Evolutionary conservation across 2,329 filamentous ascomycete genomes (phyloP).

Genomic region (Cladophialophora bantiana): DNA sequence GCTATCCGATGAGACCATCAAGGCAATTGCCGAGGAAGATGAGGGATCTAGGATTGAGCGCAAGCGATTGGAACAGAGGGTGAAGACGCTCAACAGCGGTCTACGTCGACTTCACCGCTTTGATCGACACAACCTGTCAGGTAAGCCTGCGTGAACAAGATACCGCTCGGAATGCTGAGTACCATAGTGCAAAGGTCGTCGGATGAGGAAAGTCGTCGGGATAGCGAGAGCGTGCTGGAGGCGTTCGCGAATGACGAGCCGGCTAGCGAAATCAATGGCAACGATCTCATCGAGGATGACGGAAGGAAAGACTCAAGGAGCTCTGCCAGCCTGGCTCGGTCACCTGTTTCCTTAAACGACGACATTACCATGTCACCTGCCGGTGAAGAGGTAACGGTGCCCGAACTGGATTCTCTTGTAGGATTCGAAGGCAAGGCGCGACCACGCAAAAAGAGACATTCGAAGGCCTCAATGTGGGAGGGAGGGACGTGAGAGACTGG

Average conservation of each 20-base stretch:
- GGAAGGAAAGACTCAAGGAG: not conserved
- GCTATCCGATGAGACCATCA: conserved; percentile 39
- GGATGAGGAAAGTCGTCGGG: not conserved
- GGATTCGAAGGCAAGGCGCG: not conserved
- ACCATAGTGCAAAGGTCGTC: not conserved
- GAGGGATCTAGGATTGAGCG: conserved; percentile 32
- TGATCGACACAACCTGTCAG: conserved; percentile 24
- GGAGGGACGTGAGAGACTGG: no score
- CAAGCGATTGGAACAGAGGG: conserved; percentile 19
- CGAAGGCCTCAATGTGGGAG: not conserved
- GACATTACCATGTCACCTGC: no score
- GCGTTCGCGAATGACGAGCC: not conserved
- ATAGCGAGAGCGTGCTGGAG: not conserved
- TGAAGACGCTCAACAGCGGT: conserved; percentile 12
- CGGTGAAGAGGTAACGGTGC: no score
- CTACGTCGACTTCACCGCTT: conserved; percentile 23
- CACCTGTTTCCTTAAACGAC: no score
- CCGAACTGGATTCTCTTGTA: no score
- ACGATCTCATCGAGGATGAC: not conserved
- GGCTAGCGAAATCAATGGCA: not conserved
- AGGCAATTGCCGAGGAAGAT: conserved; percentile 41
- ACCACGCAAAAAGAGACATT: conserved; percentile 1
- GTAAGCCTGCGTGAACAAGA: conserved; percentile 2
- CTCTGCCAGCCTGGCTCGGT: not conserved
- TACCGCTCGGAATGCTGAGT: not conserved